phyloP scores from a whole-genome alignment of 2,329 filamentous ascomycete species.

The Colletotrichum viniferum region DNA sequence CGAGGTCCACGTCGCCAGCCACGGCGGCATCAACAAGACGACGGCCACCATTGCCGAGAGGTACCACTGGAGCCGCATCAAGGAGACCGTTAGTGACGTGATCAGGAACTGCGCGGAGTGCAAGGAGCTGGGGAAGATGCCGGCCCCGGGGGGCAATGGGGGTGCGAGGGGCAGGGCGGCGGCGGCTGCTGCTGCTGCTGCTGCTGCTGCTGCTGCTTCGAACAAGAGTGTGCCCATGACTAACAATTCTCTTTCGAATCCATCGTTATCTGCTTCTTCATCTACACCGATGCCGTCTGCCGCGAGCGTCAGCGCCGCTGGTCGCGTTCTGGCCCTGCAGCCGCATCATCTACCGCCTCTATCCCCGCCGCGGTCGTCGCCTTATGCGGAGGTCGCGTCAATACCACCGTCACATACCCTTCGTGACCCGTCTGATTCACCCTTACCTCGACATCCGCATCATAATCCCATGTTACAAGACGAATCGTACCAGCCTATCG shows the following conservation, averaged over 20 bases:
- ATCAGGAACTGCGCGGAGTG: conserved; percentile 92
- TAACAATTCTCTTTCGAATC: not conserved
- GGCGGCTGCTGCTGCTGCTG: not conserved
- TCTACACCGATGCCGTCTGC: conserved; percentile 12
- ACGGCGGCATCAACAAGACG: conserved; percentile 98
- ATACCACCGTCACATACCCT: conserved; percentile 42
- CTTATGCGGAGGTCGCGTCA: conserved; percentile 54
- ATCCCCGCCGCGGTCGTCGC: conserved; percentile 30
- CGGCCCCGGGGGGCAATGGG: conserved; percentile 23
- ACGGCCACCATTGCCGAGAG: conserved; percentile 91
- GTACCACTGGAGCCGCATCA: conserved; percentile 98
- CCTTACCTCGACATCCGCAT: conserved; percentile 30
- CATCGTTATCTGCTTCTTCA: not conserved
- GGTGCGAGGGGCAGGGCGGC: conserved; percentile 7
- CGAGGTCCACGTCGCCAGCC: conserved; percentile 73
- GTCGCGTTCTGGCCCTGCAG: conserved; percentile 22
- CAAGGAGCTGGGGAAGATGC: conserved; percentile 75
- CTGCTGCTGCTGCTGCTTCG: not conserved
- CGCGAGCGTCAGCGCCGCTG: conserved; percentile 1
- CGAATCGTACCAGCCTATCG: conserved; percentile 56
- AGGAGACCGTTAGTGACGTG: conserved; percentile 93
- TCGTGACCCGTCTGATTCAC: conserved; percentile 29
- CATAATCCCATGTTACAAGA: conserved; percentile 39
- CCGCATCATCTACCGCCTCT: conserved; percentile 28
- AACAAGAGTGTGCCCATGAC: not conserved